Evolutionary conservation across 1,284 basidiomycete species (phyloP).

Genomic region (Ustilago tritici): DNA sequence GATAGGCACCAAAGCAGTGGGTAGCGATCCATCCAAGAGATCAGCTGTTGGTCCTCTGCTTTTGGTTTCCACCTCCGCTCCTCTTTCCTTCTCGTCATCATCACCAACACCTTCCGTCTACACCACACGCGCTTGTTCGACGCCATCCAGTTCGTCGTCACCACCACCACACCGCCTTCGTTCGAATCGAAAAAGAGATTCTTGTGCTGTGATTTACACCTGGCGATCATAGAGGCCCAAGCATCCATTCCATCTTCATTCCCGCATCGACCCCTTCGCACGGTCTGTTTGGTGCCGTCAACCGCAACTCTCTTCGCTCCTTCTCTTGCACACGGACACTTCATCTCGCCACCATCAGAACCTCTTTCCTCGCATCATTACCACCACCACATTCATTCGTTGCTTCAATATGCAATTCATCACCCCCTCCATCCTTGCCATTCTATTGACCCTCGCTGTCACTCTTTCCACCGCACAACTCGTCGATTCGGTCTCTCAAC

Average conservation of each 20-base stretch:
- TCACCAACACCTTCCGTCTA: background rate
- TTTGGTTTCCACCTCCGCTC: conserved; percentile 9
- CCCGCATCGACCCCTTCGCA: background rate
- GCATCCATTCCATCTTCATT: background rate
- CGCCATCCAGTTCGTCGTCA: background rate
- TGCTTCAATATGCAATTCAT: conserved; percentile 18
- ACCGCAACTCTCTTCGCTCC: background rate
- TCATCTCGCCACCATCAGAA: background rate
- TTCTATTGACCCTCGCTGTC: conserved; percentile 9
- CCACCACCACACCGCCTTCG: background rate
- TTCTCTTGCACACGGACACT: background rate
- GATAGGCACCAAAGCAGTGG: background rate
- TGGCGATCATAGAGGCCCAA: background rate
- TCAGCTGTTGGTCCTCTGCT: background rate
- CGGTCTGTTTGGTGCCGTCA: no score
- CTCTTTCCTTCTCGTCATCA: conserved; percentile 1
- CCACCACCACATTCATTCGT: background rate
- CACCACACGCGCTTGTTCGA: background rate
- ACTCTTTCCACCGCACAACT: conserved; percentile 19
- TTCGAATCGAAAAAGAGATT: background rate
- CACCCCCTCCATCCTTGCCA: conserved; percentile 9
- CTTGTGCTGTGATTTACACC: background rate
- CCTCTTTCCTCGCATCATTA: background rate
- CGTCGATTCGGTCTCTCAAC: conserved; percentile 23
- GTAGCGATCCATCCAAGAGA: background rate